phyloP scores from a whole-genome alignment of 2,329 filamentous ascomycete species.

The Coniochaeta ligniaria region DNA sequence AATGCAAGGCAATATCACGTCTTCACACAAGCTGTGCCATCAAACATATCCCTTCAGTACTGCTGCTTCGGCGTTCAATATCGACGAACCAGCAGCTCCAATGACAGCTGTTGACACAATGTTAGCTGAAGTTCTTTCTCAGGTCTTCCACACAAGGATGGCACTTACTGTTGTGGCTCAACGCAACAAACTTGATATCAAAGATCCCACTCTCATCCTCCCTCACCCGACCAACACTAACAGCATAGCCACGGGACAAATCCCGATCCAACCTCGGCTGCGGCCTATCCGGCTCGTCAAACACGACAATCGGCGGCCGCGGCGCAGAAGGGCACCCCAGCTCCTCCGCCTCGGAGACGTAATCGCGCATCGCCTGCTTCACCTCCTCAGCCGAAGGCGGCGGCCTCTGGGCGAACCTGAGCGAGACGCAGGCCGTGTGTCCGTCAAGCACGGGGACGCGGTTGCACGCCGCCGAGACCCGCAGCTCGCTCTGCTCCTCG shows the following conservation, averaged over 20 bases:
- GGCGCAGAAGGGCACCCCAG: conserved; percentile 87
- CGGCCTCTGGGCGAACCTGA: conserved; percentile 71
- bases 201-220: conserved; percentile 86
- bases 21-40: conserved; percentile 5
- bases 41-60: conserved; percentile 81
- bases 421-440: conserved; percentile 88
- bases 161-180: conserved; percentile 69
- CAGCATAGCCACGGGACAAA: conserved; percentile 77
- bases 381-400: conserved; percentile 70
- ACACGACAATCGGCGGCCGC: conserved; percentile 71
- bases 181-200: conserved; percentile 87
- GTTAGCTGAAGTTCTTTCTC: conserved; percentile 11
- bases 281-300: conserved; percentile 83
- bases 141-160: neutral
- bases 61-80: conserved; percentile 88
- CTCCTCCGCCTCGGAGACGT: conserved; percentile 73
- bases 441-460: conserved; percentile 92
- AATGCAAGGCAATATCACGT: neutral
- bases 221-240: conserved; percentile 80
- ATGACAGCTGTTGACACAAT: conserved; percentile 60
- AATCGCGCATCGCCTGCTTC: conserved; percentile 70
- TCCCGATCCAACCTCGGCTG: conserved; percentile 89
- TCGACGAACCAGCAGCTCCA: conserved; percentile 91
- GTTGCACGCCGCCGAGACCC: conserved; percentile 83
- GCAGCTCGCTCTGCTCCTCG: conserved; percentile 64